Conservation (phyloP, 2,329 filamentous ascomycete genomes). For the Annulohypoxylon truncatum region DNA sequence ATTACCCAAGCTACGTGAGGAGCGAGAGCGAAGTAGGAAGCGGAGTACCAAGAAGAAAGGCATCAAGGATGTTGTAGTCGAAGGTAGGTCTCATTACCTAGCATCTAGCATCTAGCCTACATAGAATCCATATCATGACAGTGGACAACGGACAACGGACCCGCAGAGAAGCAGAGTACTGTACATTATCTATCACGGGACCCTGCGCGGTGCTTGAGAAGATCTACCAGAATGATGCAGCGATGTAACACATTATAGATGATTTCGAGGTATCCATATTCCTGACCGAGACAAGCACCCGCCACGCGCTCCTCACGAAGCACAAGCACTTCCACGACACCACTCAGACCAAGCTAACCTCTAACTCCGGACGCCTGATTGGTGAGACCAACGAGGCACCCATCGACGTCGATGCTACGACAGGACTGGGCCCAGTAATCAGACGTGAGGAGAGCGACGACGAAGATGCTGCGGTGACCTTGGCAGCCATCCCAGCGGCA, state of each 20-base stretch:
- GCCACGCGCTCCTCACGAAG: constrained; percentile 88
- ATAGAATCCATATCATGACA: constrained; percentile 5
- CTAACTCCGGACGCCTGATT: constrained; percentile 72
- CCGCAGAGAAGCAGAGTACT: constrained; percentile 26
- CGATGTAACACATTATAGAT: constrained; percentile 64
- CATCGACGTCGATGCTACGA: constrained; percentile 60
- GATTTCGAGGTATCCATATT: constrained; percentile 97
- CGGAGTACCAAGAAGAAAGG: constrained; percentile 78
- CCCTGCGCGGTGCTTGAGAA: constrained; percentile 29
- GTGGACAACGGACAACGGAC: background rate
- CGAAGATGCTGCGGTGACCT: constrained; percentile 62
- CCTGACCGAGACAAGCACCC: constrained; percentile 84
- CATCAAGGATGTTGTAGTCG: constrained; percentile 87
- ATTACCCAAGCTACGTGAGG: constrained; percentile 89
- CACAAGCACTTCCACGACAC: constrained; percentile 80
- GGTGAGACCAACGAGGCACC: constrained; percentile 65
- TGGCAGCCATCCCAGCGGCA: constrained; percentile 67
- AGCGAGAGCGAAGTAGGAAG: constrained; percentile 67
- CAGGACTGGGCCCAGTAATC: constrained; percentile 52
- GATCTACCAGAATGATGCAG: constrained; percentile 37
- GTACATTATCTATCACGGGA: constrained; percentile 27
- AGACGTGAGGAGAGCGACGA: constrained; percentile 72
- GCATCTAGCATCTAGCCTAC: background rate
- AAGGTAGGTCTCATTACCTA: constrained; percentile 73
- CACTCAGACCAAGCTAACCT: constrained; percentile 63